Base-by-base conservation (phyloP, 257 asterid species). In the Plectranthus barbatus region DNA sequence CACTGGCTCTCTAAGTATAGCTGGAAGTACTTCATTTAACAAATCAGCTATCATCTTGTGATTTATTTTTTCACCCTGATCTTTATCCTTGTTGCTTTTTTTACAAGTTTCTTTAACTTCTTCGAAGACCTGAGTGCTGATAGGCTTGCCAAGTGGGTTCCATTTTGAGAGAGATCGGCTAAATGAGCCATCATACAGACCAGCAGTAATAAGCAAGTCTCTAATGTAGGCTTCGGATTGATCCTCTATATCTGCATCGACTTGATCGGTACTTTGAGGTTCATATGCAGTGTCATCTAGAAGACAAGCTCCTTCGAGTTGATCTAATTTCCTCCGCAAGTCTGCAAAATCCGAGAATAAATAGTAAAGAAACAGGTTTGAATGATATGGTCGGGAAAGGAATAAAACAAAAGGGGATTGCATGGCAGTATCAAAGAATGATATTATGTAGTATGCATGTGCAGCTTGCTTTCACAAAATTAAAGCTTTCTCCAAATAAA, bases 201-300 rank as follows among this genome's bases (percentile, higher is more conserved):
- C 97, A 58, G 95, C 81, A 74, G 86, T 91, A 18, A 85, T 56
- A 8, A 93, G 94, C 83, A 93, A 82, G 60, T 90, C 95, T 78
- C 94, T 82, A 36, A 93, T 57, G 45, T 85, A 93, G 76, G 92
- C 86, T 82, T 90, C 86, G 12, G 67, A 80, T 47, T 73, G 83
- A 73, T 90, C 95, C 70, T 84, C 85, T 64, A 84, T 74, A 53
- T 78, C 83, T 69, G 68, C 58, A 64, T 85, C 95, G 19, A 65
- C 78, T 63, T n/a, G n/a, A n/a, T 87, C 92, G 15, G 50, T 31
- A 18, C 82, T 65, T 67, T 74, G 83, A 66, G 84, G 88, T 33
- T 81, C 85, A 18, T 64, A 47, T 40, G 66, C 19, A 33, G 85
- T 67, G 18, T 83, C 90, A 71, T 80, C 85, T 0, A 62, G 65